Evolutionary conservation across 371 early-diverging fungal species (phyloP).

Genomic region (Apophysomyces ossiformis): DNA sequence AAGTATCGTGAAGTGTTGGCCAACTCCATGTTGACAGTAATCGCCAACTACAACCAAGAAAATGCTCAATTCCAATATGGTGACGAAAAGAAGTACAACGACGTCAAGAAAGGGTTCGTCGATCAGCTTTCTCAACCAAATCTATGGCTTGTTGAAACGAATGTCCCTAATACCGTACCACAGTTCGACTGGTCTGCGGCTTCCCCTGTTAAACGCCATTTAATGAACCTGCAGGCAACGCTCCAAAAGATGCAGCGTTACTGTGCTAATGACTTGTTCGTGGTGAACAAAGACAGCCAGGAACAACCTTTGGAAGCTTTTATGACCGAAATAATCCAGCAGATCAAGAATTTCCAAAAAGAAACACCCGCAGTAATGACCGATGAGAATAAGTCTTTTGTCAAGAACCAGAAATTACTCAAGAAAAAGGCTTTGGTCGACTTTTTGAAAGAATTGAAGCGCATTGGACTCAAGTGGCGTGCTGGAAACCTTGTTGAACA

Average conservation of each 20-base stretch:
- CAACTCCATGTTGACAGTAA: constrained; percentile 78
- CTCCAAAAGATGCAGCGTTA: constrained; percentile 36
- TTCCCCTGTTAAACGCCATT: constrained; percentile 37
- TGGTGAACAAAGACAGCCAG: constrained; percentile 22
- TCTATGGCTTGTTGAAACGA: constrained; percentile 32
- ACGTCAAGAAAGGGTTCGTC: constrained; percentile 34
- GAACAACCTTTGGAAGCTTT: constrained; percentile 48
- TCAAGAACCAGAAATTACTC: constrained; percentile 80
- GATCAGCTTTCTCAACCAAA: constrained; percentile 40
- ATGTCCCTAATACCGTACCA: constrained; percentile 15
- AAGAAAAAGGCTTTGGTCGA: constrained; percentile 90
- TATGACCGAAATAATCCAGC: constrained; percentile 52
- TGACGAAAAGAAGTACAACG: constrained; percentile 52
- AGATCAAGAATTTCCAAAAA: constrained; percentile 67
- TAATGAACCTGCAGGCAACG: constrained; percentile 41
- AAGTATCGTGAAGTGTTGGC: constrained; percentile 81
- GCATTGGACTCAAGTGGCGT: constrained; percentile 80
- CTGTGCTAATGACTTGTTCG: constrained; percentile 42
- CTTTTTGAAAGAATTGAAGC: constrained; percentile 79
- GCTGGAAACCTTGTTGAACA: constrained; percentile 47
- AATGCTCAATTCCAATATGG: constrained; percentile 56
- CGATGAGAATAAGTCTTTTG: constrained; percentile 63
- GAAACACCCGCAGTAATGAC: constrained; percentile 68
- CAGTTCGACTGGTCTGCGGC: constrained; percentile 22
- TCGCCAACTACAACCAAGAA: constrained; percentile 66